Evolutionary conservation across 2,329 filamentous ascomycete species (phyloP).

Genomic region (Pseudocercospora musae): DNA sequence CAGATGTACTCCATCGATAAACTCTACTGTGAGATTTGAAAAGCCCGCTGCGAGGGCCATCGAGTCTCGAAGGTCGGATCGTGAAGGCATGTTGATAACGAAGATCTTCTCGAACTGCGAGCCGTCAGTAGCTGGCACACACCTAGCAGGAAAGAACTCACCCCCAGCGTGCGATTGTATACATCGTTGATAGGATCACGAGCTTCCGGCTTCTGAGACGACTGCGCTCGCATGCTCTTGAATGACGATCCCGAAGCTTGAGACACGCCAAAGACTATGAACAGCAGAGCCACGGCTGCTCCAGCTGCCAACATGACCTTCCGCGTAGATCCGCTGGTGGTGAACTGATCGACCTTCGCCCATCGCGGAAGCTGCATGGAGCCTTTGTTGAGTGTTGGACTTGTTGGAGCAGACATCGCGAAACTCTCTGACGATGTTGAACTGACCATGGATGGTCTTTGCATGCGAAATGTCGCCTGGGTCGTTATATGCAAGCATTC

Average conservation of each 20-base stretch:
- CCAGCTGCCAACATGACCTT: neutral
- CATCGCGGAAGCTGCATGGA: constrained; percentile 1
- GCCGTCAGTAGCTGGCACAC: constrained; percentile 2
- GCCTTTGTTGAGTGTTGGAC: neutral
- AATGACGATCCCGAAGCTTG: neutral
- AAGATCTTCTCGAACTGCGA: constrained; percentile 51
- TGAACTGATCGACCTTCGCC: neutral
- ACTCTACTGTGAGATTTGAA: constrained; percentile 46
- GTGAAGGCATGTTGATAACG: constrained; percentile 50
- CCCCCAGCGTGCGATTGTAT: constrained; percentile 17
- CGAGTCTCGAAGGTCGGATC: constrained; percentile 52
- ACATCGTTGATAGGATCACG: constrained; percentile 11
- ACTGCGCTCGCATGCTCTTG: neutral
- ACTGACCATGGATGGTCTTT: neutral
- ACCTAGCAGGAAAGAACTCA: neutral
- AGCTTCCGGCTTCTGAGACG: neutral
- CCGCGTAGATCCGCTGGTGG: neutral
- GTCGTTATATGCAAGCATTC: neutral
- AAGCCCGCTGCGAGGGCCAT: constrained; percentile 49
- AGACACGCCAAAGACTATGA: neutral
- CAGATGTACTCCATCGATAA: constrained; percentile 41
- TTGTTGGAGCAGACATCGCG: neutral
- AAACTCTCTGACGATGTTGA: neutral
- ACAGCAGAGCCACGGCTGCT: neutral
- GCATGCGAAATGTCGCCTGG: neutral